These are phyloP conservation scores for Polygonum aviculare DNA, from an alignment of 148 eudicot genomes.

Conservation along the genomic window DNA sequence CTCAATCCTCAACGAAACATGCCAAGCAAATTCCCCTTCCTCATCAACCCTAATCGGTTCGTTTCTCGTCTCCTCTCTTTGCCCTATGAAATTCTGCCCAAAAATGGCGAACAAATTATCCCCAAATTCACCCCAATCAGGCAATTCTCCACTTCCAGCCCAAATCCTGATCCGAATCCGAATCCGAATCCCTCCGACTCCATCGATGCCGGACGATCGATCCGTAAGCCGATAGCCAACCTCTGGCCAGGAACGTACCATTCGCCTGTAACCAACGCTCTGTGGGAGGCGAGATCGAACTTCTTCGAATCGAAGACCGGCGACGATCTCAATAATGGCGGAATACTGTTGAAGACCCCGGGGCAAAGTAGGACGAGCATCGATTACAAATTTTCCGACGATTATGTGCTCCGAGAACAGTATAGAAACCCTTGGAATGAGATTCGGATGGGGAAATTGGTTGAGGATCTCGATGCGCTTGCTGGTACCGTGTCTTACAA, in stretches of 20 bases:
- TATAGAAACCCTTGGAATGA: conserved; percentile 88
- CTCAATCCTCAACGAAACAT: conserved; percentile 7
- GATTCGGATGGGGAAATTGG: conserved; percentile 77
- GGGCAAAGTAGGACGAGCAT: conserved; percentile 60
- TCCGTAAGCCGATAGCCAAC: conserved; percentile 56
- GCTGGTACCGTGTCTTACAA: conserved; percentile 87
- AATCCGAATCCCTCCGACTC: conserved; percentile 13
- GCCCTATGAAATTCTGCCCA: background rate
- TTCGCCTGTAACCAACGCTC: conserved; percentile 84
- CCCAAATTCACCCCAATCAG: background rate
- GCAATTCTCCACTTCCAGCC: background rate
- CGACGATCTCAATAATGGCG: background rate
- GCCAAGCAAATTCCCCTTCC: conserved; percentile 4
- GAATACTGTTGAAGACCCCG: conserved; percentile 43
- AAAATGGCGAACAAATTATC: background rate
- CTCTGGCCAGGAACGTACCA: conserved; percentile 91
- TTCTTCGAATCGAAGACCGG: conserved; percentile 32
- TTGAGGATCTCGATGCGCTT: conserved; percentile 95
- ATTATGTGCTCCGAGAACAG: conserved; percentile 74
- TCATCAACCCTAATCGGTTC: conserved; percentile 1
- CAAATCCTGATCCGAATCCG: background rate
- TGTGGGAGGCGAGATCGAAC: conserved; percentile 82
- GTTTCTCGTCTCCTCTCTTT: background rate
- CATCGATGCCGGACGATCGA: conserved; percentile 70
- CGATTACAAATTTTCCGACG: conserved; percentile 52